phyloP scores from a whole-genome alignment of 129 eudicot genomes.

The Solidago caesia region DNA sequence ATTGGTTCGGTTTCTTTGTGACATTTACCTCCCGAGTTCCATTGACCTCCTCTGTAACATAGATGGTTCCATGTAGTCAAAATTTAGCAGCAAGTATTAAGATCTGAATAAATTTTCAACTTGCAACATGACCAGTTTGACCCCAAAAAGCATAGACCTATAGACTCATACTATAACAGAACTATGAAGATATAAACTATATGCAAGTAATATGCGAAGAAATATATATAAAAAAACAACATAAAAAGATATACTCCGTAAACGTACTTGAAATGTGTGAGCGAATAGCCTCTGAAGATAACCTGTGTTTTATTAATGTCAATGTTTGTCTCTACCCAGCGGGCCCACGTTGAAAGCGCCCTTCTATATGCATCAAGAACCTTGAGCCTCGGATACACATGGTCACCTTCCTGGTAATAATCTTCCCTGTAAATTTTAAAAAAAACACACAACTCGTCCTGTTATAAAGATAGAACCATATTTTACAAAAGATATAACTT shows the following conservation, averaged over 20 bases:
- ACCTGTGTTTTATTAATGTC: slow-evolving; percentile 61
- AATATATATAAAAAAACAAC: not conserved
- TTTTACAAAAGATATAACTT: not conserved
- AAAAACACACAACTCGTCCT: not conserved
- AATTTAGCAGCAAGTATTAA: not conserved
- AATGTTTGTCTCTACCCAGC: slow-evolving; percentile 80
- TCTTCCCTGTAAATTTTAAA: slow-evolving; percentile 56
- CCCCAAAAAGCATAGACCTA: not conserved
- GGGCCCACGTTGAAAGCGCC: slow-evolving; percentile 86
- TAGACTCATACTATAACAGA: not conserved
- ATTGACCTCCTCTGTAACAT: slow-evolving; percentile 77
- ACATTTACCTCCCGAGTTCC: slow-evolving; percentile 96
- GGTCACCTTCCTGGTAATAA: slow-evolving; percentile 92
- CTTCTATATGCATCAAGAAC: slow-evolving; percentile 81
- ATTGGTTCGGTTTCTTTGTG: slow-evolving; percentile 87
- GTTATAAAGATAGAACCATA: not conserved
- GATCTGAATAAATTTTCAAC: not conserved
- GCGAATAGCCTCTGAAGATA: slow-evolving; percentile 89
- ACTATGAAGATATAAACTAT: slow-evolving; percentile 5
- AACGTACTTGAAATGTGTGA: slow-evolving; percentile 81
- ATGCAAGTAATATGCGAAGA: no score
- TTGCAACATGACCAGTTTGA: not conserved
- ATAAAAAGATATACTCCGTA: not conserved
- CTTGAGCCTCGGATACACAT: slow-evolving; percentile 82
- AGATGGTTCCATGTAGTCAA: not conserved